Evolutionary conservation across 768 basidiomycete genomes (phyloP), one percentile per base, ranked within the genome.

Genomic region (Tricholoma terreum): DNA sequence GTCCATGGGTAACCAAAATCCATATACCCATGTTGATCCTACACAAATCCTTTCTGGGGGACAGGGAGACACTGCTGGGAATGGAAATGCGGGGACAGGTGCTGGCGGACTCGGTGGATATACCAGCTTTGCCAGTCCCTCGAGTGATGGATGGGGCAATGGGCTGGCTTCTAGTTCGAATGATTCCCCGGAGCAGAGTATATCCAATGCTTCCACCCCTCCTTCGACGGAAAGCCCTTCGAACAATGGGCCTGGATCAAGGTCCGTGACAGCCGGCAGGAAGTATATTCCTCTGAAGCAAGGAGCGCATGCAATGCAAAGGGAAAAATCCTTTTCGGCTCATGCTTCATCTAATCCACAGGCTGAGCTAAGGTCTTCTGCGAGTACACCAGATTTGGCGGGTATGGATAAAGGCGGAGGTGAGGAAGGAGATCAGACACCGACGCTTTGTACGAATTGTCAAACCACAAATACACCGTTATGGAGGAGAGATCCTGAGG

Each of bases 391-490:
- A 3, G 89, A 90, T 63, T 67, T 80, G 56, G 72, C 72, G 36
- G 67, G 68, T n/a, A 67, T 61, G 22, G 66, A 63, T 55, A 80
- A 77, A 61, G 76, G 75, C 22, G 75, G 69, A 42, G 77, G 77
- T 49, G 91, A 88, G 59, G 87, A 89, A 55, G 83, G 80, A 52
- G 90, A 91, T 46, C 79, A 81, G 56, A 69, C 84, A 6, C 92
- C 88, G 8, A 97, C 93, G 1, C 77, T 90, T 27, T 98, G 95
- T 71, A 93, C 91, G 6, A 98, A 98, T 68, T 98, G 95, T 71
- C 87, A 91, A 65, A 98, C 95, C 55, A 95, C 92, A 11, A 97
- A 94, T 68, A 98, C 95, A 36, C 93, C 93, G 8, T 75, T 96
- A 46, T 96, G 93, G 93, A 81, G 93, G 70, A 77, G 93, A 60